A percentile compares a stretch with the other conserved stretches of the same genome.
Evolutionary conservation across 345 rosid genomes (phyloP).

Genomic region (Cardamine chenopodiifolia): DNA sequence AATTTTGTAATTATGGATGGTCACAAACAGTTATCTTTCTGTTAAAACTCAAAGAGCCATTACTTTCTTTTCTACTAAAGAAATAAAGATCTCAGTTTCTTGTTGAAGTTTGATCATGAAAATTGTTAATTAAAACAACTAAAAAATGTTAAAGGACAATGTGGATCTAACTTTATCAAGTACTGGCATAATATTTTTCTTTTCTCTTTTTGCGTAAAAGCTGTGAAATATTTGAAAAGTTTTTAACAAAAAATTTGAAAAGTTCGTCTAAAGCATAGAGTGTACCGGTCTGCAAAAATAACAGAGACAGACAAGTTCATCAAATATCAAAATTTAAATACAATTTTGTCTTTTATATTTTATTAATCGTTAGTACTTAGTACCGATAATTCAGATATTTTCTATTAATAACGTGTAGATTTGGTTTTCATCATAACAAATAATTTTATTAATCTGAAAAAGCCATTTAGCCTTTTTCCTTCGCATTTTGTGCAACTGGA

Average conservation of each 20-base stretch:
- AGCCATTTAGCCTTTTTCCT: constrained; percentile 42
- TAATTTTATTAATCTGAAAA: constrained; percentile 5
- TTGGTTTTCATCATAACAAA: constrained; percentile 22
- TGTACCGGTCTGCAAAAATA: neutral
- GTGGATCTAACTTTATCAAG: neutral
- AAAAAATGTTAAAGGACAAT: neutral
- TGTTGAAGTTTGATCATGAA: neutral
- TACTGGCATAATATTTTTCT: neutral
- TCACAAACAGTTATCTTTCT: neutral
- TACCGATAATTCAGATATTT: constrained; percentile 35
- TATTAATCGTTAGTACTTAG: neutral
- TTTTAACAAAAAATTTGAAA: constrained; percentile 8
- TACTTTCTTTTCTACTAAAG: neutral
- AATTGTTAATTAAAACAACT: neutral
- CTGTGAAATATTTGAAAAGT: constrained; percentile 4
- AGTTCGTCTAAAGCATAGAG: neutral
- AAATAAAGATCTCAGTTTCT: constrained; percentile 15
- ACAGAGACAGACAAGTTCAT: constrained; percentile 25
- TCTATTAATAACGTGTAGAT: constrained; percentile 45
- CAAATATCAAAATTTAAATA: neutral
- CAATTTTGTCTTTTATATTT: constrained; percentile 2
- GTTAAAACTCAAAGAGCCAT: neutral
- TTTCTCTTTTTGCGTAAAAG: neutral
- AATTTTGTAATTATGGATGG: neutral
- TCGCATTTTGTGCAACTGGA: constrained; percentile 45